Conservation (phyloP, 768 basidiomycete species). For the Russula vinacea region DNA sequence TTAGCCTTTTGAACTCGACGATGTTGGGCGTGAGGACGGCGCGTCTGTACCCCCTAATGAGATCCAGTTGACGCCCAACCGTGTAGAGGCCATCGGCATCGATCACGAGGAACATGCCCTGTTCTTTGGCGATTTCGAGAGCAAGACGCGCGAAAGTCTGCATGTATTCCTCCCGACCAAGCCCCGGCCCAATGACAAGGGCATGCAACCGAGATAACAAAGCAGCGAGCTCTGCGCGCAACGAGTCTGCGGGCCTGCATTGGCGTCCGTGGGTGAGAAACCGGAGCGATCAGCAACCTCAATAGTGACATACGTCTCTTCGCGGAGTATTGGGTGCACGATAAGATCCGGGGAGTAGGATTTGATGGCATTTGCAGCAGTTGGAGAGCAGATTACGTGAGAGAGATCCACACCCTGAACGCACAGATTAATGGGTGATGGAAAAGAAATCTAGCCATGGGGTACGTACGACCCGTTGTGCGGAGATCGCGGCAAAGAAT, state of each 20-base stretch:
- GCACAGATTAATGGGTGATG: constrained; percentile 2
- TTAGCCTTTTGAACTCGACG: constrained; percentile 84
- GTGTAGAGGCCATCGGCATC: constrained; percentile 92
- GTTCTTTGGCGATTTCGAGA: constrained; percentile 62
- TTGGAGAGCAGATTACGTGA: constrained; percentile 95
- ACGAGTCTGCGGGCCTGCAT: constrained; percentile 46
- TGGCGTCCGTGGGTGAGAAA: not conserved
- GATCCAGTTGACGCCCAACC: constrained; percentile 65
- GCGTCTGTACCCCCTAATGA: constrained; percentile 81
- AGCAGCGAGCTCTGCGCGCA: constrained; percentile 54
- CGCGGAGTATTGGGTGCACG: constrained; percentile 86
- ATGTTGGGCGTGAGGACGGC: constrained; percentile 93
- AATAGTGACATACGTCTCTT: constrained; percentile 54
- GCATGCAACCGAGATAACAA: constrained; percentile 86
- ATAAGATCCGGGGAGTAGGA: constrained; percentile 96
- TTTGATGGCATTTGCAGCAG: constrained; percentile 90
- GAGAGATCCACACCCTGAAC: constrained; percentile 86
- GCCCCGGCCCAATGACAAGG: constrained; percentile 89
- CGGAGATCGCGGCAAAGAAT: constrained; percentile 90
- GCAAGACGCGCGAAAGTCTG: constrained; percentile 76
- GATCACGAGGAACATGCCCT: constrained; percentile 84
- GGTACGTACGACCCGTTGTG: constrained; percentile 69
- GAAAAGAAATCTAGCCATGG: not conserved
- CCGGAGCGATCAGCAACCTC: not conserved
- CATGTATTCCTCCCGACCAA: constrained; percentile 91